These are phyloP conservation scores for Nakazawaea populi DNA, from an alignment of 805 yeast genomes.

Conservation along the genomic window DNA sequence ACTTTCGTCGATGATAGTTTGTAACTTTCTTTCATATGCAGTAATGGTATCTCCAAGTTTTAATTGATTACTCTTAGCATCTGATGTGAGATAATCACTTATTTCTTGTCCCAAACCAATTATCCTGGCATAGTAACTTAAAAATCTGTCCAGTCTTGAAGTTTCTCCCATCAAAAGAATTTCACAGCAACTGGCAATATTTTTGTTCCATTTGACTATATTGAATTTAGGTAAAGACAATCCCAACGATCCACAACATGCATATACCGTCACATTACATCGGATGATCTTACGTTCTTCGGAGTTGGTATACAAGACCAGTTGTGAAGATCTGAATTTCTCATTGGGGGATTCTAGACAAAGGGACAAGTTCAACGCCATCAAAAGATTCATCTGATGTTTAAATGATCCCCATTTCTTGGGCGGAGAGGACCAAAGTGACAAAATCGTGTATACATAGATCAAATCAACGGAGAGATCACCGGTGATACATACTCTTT, in stretches of 20 bases:
- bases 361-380: slow-evolving; percentile 37
- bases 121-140: slow-evolving; percentile 38
- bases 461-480: slow-evolving; percentile 36
- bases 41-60: slow-evolving; percentile 6
- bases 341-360: slow-evolving; percentile 45
- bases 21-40: slow-evolving; percentile 33
- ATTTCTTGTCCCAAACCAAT: slow-evolving; percentile 47
- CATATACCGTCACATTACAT: slow-evolving; percentile 40
- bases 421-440: slow-evolving; percentile 51
- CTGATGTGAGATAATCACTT: slow-evolving; percentile 32
- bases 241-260: slow-evolving; percentile 46
- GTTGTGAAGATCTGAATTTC: slow-evolving; percentile 19
- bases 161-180: slow-evolving; percentile 30
- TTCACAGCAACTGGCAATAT: slow-evolving; percentile 33
- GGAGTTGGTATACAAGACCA: slow-evolving; percentile 21
- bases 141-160: slow-evolving; percentile 31
- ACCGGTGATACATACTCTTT: slow-evolving; percentile 36
- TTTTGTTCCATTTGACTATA: slow-evolving; percentile 41
- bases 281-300: slow-evolving; percentile 33
- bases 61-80: slow-evolving; percentile 6
- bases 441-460: slow-evolving; percentile 36
- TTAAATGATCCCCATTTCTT: slow-evolving; percentile 45
- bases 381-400: slow-evolving; percentile 42
- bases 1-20: slow-evolving; percentile 33
- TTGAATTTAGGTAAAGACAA: slow-evolving; percentile 45